Evolutionary conservation across 345 rosid genomes (phyloP).

Genomic region (Limnanthes douglasii): DNA sequence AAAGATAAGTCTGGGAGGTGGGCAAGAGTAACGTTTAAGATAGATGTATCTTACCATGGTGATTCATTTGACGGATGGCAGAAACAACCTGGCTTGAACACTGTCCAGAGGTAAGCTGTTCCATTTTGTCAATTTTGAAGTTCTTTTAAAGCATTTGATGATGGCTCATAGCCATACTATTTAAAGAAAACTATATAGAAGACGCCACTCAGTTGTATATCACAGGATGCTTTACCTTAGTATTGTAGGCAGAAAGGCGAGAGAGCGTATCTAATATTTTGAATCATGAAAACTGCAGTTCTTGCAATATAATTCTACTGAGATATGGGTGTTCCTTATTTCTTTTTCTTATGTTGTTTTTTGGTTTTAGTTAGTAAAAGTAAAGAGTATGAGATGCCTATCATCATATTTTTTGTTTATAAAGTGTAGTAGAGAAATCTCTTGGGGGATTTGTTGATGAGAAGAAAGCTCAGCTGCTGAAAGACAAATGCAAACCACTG

Average conservation of each 20-base stretch:
- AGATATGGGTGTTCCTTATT: too few species aligned
- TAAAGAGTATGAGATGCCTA: slow-evolving; percentile 1
- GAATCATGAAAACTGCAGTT: too few species aligned
- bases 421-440: slow-evolving; percentile 62
- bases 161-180: too few species aligned
- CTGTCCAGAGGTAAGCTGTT: slow-evolving; percentile 61
- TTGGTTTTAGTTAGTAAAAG: too few species aligned
- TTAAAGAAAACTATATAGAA: too few species aligned
- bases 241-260: too few species aligned
- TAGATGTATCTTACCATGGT: slow-evolving; percentile 69
- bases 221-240: too few species aligned
- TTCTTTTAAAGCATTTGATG: too few species aligned
- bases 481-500: slow-evolving; percentile 54
- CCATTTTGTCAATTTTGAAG: not conserved
- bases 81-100: slow-evolving; percentile 71
- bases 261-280: too few species aligned
- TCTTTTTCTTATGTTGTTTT: too few species aligned
- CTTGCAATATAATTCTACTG: too few species aligned
- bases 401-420: slow-evolving; percentile 7
- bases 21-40: slow-evolving; percentile 70
- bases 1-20: slow-evolving; percentile 51
- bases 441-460: slow-evolving; percentile 87
- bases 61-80: slow-evolving; percentile 96
- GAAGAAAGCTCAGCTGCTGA: slow-evolving; percentile 64
- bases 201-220: too few species aligned